Conservation (phyloP, 2,329 filamentous ascomycete genomes). For the Blastomyces gilchristii region DNA sequence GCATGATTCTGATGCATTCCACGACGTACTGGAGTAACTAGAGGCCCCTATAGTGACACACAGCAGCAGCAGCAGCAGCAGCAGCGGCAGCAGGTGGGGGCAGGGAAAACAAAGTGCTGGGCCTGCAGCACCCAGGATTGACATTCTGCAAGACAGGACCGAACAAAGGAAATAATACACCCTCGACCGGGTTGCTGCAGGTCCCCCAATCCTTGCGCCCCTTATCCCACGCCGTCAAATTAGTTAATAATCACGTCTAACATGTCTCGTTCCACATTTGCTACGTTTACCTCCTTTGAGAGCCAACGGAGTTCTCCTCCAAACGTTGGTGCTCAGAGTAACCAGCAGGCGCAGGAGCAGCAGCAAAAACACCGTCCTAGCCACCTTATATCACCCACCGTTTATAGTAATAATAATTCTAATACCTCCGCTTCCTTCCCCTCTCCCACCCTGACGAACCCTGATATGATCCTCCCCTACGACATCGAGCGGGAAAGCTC, state of each 20-base stretch:
- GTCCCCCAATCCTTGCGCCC: background rate
- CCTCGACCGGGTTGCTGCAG: slow-evolving; percentile 8
- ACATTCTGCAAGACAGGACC: background rate
- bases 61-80: background rate
- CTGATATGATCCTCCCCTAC: slow-evolving; percentile 85
- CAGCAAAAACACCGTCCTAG: background rate
- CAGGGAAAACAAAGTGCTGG: background rate
- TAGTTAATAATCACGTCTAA: slow-evolving; percentile 4
- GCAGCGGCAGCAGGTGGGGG: background rate
- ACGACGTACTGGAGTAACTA: background rate
- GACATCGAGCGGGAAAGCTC: slow-evolving; percentile 43
- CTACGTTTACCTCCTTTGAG: slow-evolving; percentile 2
- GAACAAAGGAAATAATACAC: background rate
- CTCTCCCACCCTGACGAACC: slow-evolving; percentile 82
- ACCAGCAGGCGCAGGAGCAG: background rate
- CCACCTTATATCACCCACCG: background rate
- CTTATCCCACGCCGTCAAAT: background rate
- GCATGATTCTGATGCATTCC: background rate
- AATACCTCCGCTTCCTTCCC: slow-evolving; percentile 25
- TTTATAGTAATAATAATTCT: slow-evolving; percentile 4
- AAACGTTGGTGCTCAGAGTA: background rate
- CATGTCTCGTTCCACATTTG: background rate
- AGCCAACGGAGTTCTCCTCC: slow-evolving; percentile 6
- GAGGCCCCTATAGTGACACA: background rate
- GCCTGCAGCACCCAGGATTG: slow-evolving; percentile 1